These are phyloP conservation scores for Wickerhamiella vanderwaltii DNA, from an alignment of 805 yeast species.

Conservation along the genomic window DNA sequence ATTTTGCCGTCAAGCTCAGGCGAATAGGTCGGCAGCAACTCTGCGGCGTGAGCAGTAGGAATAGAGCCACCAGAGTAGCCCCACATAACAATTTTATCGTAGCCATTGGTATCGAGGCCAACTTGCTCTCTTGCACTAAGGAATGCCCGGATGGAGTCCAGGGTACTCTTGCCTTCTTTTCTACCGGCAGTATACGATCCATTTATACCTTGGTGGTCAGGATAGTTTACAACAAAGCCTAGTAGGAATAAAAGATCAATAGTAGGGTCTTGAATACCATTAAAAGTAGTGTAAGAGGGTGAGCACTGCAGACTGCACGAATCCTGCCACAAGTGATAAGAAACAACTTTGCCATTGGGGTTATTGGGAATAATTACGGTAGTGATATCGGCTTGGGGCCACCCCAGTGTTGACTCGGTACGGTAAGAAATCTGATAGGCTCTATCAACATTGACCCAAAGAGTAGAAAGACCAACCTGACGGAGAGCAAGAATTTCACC, in stretches of 20 bases:
- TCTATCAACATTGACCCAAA: slow-evolving; percentile 8
- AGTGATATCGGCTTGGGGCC: slow-evolving; percentile 14
- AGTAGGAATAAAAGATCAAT: slow-evolving; percentile 7
- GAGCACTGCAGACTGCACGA: slow-evolving; percentile 20
- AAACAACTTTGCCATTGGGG: slow-evolving; percentile 15
- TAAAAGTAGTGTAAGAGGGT: slow-evolving; percentile 20
- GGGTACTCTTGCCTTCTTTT: slow-evolving; percentile 21
- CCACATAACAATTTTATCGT: slow-evolving; percentile 14
- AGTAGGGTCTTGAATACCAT: slow-evolving; percentile 12
- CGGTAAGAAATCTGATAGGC: slow-evolving; percentile 16
- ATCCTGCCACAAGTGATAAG: slow-evolving; percentile 22
- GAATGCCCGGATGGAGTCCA: slow-evolving; percentile 25
- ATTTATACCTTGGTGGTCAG: slow-evolving; percentile 21
- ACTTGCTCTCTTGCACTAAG: slow-evolving; percentile 13
- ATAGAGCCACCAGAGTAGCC: slow-evolving; percentile 17
- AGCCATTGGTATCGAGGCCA: slow-evolving; percentile 11
- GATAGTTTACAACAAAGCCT: slow-evolving; percentile 19
- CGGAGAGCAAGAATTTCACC: slow-evolving; percentile 15
- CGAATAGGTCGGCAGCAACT: slow-evolving; percentile 18
- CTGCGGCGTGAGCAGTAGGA: slow-evolving; percentile 22
- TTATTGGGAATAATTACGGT: slow-evolving; percentile 13
- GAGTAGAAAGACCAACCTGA: slow-evolving; percentile 11
- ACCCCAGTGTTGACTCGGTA: slow-evolving; percentile 13
- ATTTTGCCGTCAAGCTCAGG: slow-evolving; percentile 20
- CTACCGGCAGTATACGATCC: slow-evolving; percentile 20